Base-by-base conservation (phyloP, 768 basidiomycete genomes). In the Gymnopilus junonius region DNA sequence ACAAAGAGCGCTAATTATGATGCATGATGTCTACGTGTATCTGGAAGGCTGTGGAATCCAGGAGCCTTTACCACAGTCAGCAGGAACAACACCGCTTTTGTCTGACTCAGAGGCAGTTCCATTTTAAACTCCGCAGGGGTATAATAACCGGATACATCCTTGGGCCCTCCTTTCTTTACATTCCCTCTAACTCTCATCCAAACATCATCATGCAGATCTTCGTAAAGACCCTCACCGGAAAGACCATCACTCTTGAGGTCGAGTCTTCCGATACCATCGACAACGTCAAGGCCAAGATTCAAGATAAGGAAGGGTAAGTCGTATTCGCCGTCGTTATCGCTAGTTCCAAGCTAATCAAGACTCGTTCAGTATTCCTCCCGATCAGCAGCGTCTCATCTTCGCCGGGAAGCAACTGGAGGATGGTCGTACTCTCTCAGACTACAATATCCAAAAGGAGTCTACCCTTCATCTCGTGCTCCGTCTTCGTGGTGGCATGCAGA, bases 341-440 rank as follows among this genome's bases (percentile, higher is more conserved):
- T 2, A 12, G 40, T 42, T 23, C 45, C 40, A 37, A 35, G 59
- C 65, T 70, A 48, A 71, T 66, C n/a, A 8, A 56, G 31, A 45
- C 35, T 55, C 42, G 31, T 27, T 65, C 39, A 87, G 85, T 45
- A 92, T 92, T 67, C 90, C 89, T 50, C 90, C 90, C 56, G 91
- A 91, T 74, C 89, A 91, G 73, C 91, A 91, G 72, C 86, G 90
- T 51, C 77, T 92, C 57, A 92, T 92, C 77, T 92, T 91, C 65
- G 91, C 91, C 58, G 91, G 90, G 59, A 93, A 93, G 79, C 91
- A 93, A 76, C 83, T 92, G 58, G 91, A 93, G 76, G 92, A 93
- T 73, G 92, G 92, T 46, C 84, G 92, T 40, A 93, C 87, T 37
- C 82, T 89, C 42, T 86, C 85, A 21, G 86, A 87, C 72, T 88